Evolutionary conservation across 768 basidiomycete genomes (phyloP), one percentile per base, ranked within the genome.

Genomic region (Naganishia friedmannii): DNA sequence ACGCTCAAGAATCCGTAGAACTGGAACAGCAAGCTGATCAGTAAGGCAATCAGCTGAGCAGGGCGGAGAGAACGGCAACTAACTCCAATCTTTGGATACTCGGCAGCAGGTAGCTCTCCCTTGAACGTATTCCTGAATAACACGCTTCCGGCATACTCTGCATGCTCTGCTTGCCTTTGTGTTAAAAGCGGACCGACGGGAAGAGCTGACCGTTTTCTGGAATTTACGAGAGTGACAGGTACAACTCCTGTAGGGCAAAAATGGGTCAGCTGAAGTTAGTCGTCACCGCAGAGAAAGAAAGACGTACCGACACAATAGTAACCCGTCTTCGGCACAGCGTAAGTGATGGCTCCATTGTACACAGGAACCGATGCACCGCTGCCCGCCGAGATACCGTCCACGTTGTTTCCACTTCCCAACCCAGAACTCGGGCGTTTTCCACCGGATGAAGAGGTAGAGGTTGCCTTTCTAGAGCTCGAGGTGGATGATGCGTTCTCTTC

Each of bases 41-140:
- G 60, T 45, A 8, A 29, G 19, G 12, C 23, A 29, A 9, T 53
- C 13, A 26, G 45, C 12, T 53, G 23, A 31, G 46, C 31, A 65
- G 37, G 3, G 1, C 21, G 66, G 23, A 46, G 23, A 21, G n/a
- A 13, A 26, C 3, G 13, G 6, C 12, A 48, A 74, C 91, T 75
- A 79, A 96, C 93, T 69, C 87, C 89, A 79, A 98, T 91, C 87
- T 98, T 98, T 13, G 96, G 96, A 81, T 97, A 96, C 79, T 99
- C 96, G 6, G 90, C 86, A 7, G 94, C 93, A 15, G 95, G 87
- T 26, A 99, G 84, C 78, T 90, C 87, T 23, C 96, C 96, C 31
- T 89, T 84, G 77, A 97, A 97, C 1, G 85, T 87, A 80, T 96
- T 97, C 75, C 85, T 86, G 84, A 99, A 98, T 55, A 90, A 83